Evolutionary conservation across 805 yeast genomes (phyloP).

Genomic region (Cyberlindnera mississippiensis): DNA sequence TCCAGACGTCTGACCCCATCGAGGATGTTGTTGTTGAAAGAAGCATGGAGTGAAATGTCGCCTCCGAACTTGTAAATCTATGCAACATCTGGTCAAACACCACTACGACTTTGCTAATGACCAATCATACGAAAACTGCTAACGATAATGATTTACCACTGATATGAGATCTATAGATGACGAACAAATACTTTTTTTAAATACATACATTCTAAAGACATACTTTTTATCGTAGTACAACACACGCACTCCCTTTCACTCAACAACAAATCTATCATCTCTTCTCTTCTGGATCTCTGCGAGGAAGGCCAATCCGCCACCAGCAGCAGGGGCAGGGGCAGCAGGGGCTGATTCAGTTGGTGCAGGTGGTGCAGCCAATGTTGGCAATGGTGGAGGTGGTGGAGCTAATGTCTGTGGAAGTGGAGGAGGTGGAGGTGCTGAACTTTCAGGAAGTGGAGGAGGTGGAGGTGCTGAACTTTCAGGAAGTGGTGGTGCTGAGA

Average conservation of each 20-base stretch:
- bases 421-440: conserved; percentile 34
- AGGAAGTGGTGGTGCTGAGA: conserved; percentile 20
- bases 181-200: no score
- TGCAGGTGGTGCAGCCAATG: conserved; percentile 15
- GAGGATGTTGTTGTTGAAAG: no score
- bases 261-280: conserved; percentile 44
- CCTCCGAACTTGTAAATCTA: background rate
- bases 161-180: no score
- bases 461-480: conserved; percentile 22
- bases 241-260: conserved; percentile 25
- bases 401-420: conserved; percentile 8
- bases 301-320: conserved; percentile 45
- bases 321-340: conserved; percentile 18
- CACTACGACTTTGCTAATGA: no score
- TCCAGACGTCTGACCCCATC: background rate
- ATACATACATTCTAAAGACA: background rate
- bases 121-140: no score
- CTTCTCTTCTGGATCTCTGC: conserved; percentile 48
- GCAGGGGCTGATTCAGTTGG: conserved; percentile 6
- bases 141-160: no score
- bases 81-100: no score
- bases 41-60: no score
- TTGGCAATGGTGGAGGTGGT: conserved; percentile 29
- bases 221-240: background rate
- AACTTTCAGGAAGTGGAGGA: conserved; percentile 23